Evolutionary conservation across 2,329 filamentous ascomycete species (phyloP).

Genomic region (Aphanocladium album): DNA sequence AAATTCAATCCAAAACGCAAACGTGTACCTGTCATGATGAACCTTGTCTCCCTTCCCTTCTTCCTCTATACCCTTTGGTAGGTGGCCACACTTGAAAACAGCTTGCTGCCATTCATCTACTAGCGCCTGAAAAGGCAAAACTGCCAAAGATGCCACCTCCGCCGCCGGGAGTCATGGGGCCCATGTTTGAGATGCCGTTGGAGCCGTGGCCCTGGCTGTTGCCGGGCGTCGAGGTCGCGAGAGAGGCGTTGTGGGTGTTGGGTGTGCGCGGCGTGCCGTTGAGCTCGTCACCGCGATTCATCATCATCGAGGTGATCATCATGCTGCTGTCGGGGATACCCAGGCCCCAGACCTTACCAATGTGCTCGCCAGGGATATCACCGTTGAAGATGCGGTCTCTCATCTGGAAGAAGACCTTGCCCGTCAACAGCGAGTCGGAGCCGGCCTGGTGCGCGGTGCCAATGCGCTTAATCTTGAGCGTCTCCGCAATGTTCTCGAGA

Average conservation of each 20-base stretch:
- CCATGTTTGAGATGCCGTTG: constrained; percentile 53
- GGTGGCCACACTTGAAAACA: too few relatives aligned
- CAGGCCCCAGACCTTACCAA: constrained; percentile 90
- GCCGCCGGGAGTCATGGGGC: constrained; percentile 73
- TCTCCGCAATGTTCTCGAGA: constrained; percentile 88
- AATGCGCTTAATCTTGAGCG: constrained; percentile 82
- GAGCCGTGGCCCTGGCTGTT: constrained; percentile 45
- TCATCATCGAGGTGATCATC: constrained; percentile 29
- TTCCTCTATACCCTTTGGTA: too few relatives aligned
- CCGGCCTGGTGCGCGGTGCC: constrained; percentile 89
- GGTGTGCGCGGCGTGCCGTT: constrained; percentile 57
- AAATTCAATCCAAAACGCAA: background rate
- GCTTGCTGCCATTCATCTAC: constrained; percentile 23
- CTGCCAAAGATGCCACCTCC: constrained; percentile 70
- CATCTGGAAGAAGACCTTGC: constrained; percentile 92
- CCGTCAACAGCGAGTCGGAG: constrained; percentile 88
- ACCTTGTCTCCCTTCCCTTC: background rate
- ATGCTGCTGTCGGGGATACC: constrained; percentile 62
- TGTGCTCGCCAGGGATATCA: constrained; percentile 72
- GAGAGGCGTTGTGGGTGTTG: constrained; percentile 55
- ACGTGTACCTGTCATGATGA: background rate
- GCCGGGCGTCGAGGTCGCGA: constrained; percentile 44
- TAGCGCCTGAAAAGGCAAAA: constrained; percentile 52
- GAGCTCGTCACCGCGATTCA: constrained; percentile 28
- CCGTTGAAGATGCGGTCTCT: constrained; percentile 82